Evolutionary conservation across 768 basidiomycete genomes (phyloP).

Genomic region (Leccinellum albellum): DNA sequence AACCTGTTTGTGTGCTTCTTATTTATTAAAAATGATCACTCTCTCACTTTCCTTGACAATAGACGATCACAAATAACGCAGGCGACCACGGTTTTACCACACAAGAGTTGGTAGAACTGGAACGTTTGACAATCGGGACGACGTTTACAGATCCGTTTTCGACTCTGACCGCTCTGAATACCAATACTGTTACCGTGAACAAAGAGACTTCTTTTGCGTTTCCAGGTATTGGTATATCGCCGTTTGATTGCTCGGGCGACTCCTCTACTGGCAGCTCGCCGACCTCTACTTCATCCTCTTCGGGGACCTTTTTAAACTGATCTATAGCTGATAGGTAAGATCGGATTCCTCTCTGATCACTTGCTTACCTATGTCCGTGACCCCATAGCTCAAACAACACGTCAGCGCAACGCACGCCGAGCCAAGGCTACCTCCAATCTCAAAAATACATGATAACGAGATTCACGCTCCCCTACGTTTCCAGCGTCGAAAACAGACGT

Average conservation of each 20-base stretch:
- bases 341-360: neutral
- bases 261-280: neutral
- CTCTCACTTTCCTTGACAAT: neutral
- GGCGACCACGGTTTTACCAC: slow-evolving; percentile 2
- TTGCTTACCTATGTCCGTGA: neutral
- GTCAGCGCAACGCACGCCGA: neutral
- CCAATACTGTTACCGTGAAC: neutral
- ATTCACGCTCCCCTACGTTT: slow-evolving; percentile 2
- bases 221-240: slow-evolving; percentile 10
- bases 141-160: slow-evolving; percentile 27
- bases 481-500: neutral
- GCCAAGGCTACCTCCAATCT: neutral
- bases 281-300: slow-evolving; percentile 9
- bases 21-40: neutral
- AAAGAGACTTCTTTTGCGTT: neutral
- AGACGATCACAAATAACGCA: neutral
- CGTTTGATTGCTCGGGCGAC: slow-evolving; percentile 15
- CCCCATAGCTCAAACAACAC: neutral
- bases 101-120: slow-evolving; percentile 16
- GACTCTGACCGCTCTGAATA: neutral
- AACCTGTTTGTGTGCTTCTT: slow-evolving; percentile 13
- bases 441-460: neutral
- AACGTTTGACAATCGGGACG: slow-evolving; percentile 14
- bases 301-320: slow-evolving; percentile 5
- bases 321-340: neutral